Evolutionary conservation across 2,329 filamentous ascomycete genomes (phyloP), one percentile per base, ranked within the genome.

Genomic region (Colletotrichum falcatum): DNA sequence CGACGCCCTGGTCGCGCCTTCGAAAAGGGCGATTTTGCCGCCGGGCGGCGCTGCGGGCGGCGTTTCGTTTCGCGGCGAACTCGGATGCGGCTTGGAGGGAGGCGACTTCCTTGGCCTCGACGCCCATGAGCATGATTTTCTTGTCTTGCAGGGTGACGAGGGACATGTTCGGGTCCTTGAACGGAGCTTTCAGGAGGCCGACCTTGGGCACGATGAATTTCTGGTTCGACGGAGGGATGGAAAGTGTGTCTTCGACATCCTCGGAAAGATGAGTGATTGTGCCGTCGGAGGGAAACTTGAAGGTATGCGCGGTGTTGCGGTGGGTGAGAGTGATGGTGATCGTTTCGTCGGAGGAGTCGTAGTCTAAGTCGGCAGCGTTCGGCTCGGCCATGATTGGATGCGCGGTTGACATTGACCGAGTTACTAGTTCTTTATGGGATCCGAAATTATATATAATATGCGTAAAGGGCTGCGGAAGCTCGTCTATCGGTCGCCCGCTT

Each of bases 171-270:
- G 89, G 84, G 73, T 91, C 83, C 77, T 88, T 88, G 82, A 91
- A 90, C 0, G 91, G 90, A 0, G 85, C 82, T 73, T 90, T 91
- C 33, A 92, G 84, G 1, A 93, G 82, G 35, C 90, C 90, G 9
- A 87, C 82, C 76, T 91, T 92, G 51, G 90, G 85, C 18, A 89
- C 85, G 73, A 93, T 84, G 77, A 92, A 86, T 78, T 94, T 94
- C 76, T 93, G 91, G 79, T 93, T 90, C 12, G 83, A 78, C 44
- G 81, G 71, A 0, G 91, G 90, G 64, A 94, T 88, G 60, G 84
- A 85, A 63, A 93, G 84, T 3, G 80, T 78, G 53, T 81, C 78
- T 66, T 87, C 83, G 74, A 93, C 88, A 71, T 86, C 83, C 60
- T 84, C 78, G 54, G 90, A 90, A 46, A 94, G 87, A 75, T 92